These are phyloP conservation scores for Friedmanniomyces endolithicus DNA, from an alignment of 495 filamentous ascomycete species.

Conservation along the genomic window DNA sequence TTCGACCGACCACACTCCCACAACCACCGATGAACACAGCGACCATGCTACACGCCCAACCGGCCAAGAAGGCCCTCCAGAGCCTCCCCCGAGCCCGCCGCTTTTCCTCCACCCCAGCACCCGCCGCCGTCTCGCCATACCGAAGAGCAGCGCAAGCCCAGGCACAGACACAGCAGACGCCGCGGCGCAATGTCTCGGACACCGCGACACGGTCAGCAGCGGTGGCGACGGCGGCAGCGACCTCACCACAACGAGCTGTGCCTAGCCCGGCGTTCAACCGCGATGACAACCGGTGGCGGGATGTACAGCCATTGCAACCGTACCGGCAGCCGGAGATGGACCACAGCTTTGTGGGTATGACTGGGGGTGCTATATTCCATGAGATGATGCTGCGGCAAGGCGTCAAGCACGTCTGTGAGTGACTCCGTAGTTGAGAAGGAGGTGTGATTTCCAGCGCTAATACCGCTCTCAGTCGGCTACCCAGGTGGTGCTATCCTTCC, in stretches of 20 bases:
- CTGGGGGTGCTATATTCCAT: constrained; percentile 93
- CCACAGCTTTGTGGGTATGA: constrained; percentile 74
- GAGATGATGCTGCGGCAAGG: constrained; percentile 94
- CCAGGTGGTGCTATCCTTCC: constrained; percentile 72
- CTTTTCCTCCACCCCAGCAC: constrained; percentile 19
- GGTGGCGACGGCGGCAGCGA: constrained; percentile 25
- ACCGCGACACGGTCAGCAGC: constrained; percentile 25
- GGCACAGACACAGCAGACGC: neutral
- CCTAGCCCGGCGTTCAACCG: constrained; percentile 34
- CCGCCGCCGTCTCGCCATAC: constrained; percentile 29
- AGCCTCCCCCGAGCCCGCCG: constrained; percentile 15
- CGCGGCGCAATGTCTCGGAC: constrained; percentile 19
- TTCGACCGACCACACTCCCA: neutral
- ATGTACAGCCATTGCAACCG: constrained; percentile 30
- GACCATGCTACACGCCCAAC: constrained; percentile 14
- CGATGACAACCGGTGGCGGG: constrained; percentile 22
- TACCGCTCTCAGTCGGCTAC: constrained; percentile 45
- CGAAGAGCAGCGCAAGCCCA: constrained; percentile 18
- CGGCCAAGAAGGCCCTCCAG: constrained; percentile 18
- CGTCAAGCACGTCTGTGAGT: constrained; percentile 66
- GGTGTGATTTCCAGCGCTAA: constrained; percentile 5
- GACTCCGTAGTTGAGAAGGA: neutral
- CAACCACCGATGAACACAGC: neutral
- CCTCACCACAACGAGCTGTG: constrained; percentile 23
- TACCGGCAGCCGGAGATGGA: constrained; percentile 32